A percentile compares a stretch with the other conserved stretches of the same genome.
Conservation (phyloP, 768 basidiomycete genomes). For the Tricholoma sp. region DNA sequence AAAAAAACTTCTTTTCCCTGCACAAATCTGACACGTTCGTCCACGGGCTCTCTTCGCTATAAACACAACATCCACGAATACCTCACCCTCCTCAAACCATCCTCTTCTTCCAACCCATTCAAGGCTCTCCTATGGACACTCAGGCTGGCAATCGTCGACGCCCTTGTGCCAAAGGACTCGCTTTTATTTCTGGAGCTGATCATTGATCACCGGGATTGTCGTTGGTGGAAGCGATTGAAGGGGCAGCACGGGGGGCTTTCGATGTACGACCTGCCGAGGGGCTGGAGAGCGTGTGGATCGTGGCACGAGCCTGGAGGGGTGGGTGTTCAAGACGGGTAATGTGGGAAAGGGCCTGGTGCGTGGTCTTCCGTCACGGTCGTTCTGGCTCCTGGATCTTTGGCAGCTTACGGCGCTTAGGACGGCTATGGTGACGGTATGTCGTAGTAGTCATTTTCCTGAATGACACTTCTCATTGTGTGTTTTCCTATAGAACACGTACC, state of each 20-base stretch:
- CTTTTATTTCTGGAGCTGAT: slow-evolving; percentile 74
- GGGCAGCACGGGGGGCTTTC: slow-evolving; percentile 86
- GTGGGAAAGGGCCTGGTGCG: slow-evolving; percentile 64
- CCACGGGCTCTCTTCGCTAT: slow-evolving; percentile 50
- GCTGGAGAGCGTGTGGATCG: slow-evolving; percentile 86
- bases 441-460: not conserved
- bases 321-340: slow-evolving; percentile 66
- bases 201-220: slow-evolving; percentile 72
- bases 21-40: not conserved
- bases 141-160: slow-evolving; percentile 40
- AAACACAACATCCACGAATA: slow-evolving; percentile 55
- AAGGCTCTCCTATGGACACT: slow-evolving; percentile 39
- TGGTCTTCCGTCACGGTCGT: slow-evolving; percentile 6
- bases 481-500: slow-evolving; percentile 64
- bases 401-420: slow-evolving; percentile 71
- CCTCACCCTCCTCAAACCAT: slow-evolving; percentile 33
- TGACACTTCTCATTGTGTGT: not conserved
- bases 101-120: slow-evolving; percentile 24
- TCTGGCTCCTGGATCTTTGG: slow-evolving; percentile 6
- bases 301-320: slow-evolving; percentile 69
- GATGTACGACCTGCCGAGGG: slow-evolving; percentile 87
- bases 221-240: slow-evolving; percentile 82
- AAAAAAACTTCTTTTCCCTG: no score
- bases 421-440: slow-evolving; percentile 84
- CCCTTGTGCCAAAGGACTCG: slow-evolving; percentile 62